phyloP scores from a whole-genome alignment of 1,284 basidiomycete species.

The Mycosarcoma mackinlayi region DNA sequence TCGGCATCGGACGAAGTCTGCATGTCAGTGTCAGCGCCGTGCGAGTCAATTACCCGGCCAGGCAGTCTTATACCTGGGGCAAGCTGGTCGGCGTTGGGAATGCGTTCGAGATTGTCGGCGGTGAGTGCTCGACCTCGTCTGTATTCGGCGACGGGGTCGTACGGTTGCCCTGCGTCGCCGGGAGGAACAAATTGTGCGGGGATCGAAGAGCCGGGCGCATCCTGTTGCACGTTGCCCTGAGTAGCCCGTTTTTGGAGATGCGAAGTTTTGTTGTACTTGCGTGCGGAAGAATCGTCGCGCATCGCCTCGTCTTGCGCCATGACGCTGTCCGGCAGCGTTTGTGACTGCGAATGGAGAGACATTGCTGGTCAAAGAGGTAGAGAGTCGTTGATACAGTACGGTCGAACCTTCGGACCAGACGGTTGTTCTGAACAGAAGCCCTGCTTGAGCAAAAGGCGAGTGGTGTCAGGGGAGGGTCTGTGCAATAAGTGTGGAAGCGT shows the following conservation, averaged over 20 bases:
- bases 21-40: constrained; percentile 35
- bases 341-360: constrained; percentile 15
- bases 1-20: constrained; percentile 51
- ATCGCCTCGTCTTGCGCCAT: constrained; percentile 43
- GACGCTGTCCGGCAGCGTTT: constrained; percentile 16
- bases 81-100: constrained; percentile 65
- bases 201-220: constrained; percentile 10
- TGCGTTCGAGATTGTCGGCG: constrained; percentile 62
- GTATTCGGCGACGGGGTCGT: constrained; percentile 46
- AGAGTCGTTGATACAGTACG: neutral
- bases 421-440: neutral
- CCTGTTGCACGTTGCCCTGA: constrained; percentile 4
- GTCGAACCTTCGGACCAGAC: too few species aligned
- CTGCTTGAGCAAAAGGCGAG: too few species aligned
- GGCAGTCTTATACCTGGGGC: constrained; percentile 65
- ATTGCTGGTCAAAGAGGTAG: constrained; percentile 5
- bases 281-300: constrained; percentile 50
- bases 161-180: constrained; percentile 21
- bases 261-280: constrained; percentile 54
- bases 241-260: constrained; percentile 29
- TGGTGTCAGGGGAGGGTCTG: neutral
- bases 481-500: too few species aligned
- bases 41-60: constrained; percentile 30
- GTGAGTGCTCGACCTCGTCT: constrained; percentile 56
- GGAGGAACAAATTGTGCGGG: constrained; percentile 14